Conservation (phyloP, 2,329 filamentous ascomycete species). For the Atkinsonella hypoxylon region DNA sequence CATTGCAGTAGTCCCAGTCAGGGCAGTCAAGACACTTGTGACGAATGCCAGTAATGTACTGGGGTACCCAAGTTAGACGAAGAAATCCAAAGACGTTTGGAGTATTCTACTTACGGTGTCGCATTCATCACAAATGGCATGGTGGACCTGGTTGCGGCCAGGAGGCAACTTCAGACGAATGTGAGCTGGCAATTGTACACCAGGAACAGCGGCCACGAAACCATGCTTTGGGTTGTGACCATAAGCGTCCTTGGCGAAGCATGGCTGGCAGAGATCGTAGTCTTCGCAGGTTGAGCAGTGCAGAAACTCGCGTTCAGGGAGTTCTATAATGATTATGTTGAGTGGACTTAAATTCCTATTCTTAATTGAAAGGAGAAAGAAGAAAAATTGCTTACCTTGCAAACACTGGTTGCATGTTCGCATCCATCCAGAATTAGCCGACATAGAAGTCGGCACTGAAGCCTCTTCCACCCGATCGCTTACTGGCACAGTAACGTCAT, state of each 20-base stretch:
- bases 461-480: background rate
- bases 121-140: conserved; percentile 89
- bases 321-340: conserved; percentile 32
- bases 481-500: background rate
- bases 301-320: conserved; percentile 68
- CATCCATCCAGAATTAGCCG: conserved; percentile 17
- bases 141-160: conserved; percentile 71
- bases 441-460: background rate
- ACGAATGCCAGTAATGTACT: conserved; percentile 72
- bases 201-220: conserved; percentile 57
- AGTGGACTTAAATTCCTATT: background rate
- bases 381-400: conserved; percentile 20
- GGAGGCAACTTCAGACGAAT: conserved; percentile 60
- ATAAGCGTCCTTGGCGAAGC: conserved; percentile 65
- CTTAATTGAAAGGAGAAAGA: background rate
- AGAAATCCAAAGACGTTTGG: background rate
- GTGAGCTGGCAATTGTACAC: conserved; percentile 46
- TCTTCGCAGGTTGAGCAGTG: conserved; percentile 79
- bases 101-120: conserved; percentile 38
- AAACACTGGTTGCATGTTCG: conserved; percentile 62
- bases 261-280: conserved; percentile 80
- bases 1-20: conserved; percentile 89
- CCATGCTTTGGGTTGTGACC: conserved; percentile 84
- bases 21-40: conserved; percentile 97
- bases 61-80: background rate